phyloP scores from a whole-genome alignment of 2,329 filamentous ascomycete species.

The Talaromyces sp. region DNA sequence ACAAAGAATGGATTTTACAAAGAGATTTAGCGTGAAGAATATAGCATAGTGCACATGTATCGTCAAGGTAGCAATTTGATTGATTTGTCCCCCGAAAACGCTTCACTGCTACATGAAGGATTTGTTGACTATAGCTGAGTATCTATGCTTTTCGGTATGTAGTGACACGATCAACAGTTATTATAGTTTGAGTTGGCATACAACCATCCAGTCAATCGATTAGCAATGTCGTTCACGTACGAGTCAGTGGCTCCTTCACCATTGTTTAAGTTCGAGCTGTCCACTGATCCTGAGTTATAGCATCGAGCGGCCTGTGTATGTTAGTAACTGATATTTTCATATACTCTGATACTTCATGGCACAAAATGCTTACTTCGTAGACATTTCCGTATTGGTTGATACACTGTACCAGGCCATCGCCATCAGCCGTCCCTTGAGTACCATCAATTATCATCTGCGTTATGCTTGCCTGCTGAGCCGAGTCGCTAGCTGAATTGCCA shows the following conservation, averaged over 20 bases:
- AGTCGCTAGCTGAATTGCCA: constrained; percentile 8
- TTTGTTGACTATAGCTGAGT: neutral
- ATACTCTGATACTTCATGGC: neutral
- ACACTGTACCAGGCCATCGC: constrained; percentile 15
- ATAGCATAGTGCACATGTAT: neutral
- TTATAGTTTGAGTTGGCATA: neutral
- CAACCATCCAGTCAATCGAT: constrained; percentile 15
- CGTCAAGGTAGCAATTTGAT: neutral
- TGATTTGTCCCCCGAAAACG: neutral
- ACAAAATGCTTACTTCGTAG: constrained; percentile 8
- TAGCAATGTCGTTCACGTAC: constrained; percentile 17
- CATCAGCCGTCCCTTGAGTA: constrained; percentile 10
- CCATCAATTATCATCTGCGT: constrained; percentile 15
- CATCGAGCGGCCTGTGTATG: constrained; percentile 12
- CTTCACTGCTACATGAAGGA: neutral
- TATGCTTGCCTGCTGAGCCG: constrained; percentile 13
- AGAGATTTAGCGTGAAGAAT: neutral
- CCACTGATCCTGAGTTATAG: constrained; percentile 16
- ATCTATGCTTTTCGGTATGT: neutral
- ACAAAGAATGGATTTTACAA: neutral
- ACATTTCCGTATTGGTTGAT: constrained; percentile 17
- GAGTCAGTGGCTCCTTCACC: constrained; percentile 15
- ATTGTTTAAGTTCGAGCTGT: constrained; percentile 12
- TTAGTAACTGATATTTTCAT: neutral
- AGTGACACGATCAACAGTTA: neutral